phyloP scores from a whole-genome alignment of 2,329 filamentous ascomycete species.

The Arachnopeziza araneosa region DNA sequence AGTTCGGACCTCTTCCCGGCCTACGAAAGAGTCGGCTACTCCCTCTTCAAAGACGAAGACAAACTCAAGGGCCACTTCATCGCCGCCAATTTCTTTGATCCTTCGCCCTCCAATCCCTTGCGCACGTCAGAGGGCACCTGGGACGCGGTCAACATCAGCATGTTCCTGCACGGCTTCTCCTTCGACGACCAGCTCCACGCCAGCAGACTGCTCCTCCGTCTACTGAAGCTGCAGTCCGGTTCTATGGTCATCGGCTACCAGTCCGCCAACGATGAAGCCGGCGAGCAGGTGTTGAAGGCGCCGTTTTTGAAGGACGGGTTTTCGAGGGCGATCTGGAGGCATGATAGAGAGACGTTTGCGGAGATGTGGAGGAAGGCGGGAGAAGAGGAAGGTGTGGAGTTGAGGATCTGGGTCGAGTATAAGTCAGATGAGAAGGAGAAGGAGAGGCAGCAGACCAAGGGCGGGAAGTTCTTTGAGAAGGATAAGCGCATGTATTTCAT shows the following conservation, averaged over 20 bases:
- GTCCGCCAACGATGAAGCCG: not conserved
- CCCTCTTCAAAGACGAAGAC: slow-evolving; percentile 34
- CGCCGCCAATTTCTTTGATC: slow-evolving; percentile 30
- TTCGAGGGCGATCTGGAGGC: not conserved
- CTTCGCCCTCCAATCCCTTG: slow-evolving; percentile 16
- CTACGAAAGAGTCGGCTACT: slow-evolving; percentile 34
- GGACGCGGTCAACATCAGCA: slow-evolving; percentile 14
- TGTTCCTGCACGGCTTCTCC: slow-evolving; percentile 14
- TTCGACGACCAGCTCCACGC: slow-evolving; percentile 31
- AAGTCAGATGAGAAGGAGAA: not conserved
- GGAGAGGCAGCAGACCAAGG: not conserved
- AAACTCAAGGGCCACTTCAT: slow-evolving; percentile 30
- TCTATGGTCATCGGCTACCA: slow-evolving; percentile 5
- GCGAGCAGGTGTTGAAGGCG: not conserved
- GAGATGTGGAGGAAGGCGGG: not conserved
- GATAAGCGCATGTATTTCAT: not conserved
- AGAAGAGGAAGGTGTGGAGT: not conserved
- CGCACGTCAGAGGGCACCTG: slow-evolving; percentile 30
- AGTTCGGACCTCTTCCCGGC: slow-evolving; percentile 30
- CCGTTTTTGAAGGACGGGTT: not conserved
- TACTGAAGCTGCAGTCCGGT: slow-evolving; percentile 15
- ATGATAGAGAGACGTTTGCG: not conserved
- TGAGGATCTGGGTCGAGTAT: not conserved
- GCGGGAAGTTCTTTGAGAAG: not conserved
- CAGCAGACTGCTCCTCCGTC: slow-evolving; percentile 11